A percentile compares a stretch with the other conserved stretches of the same genome.
phyloP scores from a whole-genome alignment of 805 yeast species.

The Hermanozyma aechmeae region DNA sequence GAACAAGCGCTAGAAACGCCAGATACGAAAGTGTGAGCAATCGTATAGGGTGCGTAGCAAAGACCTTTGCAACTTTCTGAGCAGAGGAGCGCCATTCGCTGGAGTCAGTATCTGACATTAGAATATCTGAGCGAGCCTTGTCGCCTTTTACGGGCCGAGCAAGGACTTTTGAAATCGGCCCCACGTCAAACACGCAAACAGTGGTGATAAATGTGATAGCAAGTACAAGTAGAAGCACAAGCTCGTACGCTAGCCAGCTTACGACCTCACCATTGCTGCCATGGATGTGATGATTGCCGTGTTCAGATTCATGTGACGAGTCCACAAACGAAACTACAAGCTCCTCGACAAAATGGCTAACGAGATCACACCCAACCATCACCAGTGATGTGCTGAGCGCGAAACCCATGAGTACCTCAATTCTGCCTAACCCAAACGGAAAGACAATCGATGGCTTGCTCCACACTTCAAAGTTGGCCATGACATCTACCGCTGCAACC shows the following conservation, averaged over 20 bases:
- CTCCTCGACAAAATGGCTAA: constrained; percentile 84
- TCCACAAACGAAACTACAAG: constrained; percentile 32
- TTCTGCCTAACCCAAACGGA: constrained; percentile 91
- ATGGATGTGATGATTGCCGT: constrained; percentile 33
- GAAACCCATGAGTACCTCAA: constrained; percentile 82
- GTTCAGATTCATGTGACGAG: constrained; percentile 12
- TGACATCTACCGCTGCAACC: constrained; percentile 61
- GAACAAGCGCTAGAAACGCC: constrained; percentile 29
- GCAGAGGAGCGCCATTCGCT: too few species aligned
- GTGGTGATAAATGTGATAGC: constrained; percentile 23
- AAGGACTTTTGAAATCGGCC: constrained; percentile 23
- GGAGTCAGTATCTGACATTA: too few species aligned
- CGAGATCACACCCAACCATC: constrained; percentile 84
- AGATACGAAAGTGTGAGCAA: constrained; percentile 37
- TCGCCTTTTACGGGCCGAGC: not conserved
- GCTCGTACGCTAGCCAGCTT: constrained; percentile 22
- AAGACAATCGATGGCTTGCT: constrained; percentile 66
- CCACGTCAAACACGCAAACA: constrained; percentile 21
- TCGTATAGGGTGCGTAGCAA: constrained; percentile 33
- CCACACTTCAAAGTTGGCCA: constrained; percentile 94
- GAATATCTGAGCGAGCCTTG: not conserved
- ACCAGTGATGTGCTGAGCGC: constrained; percentile 76
- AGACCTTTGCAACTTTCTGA: too few species aligned
- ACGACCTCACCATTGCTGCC: constrained; percentile 10
- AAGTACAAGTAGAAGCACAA: constrained; percentile 11